phyloP scores from a whole-genome alignment of 371 early-diverging fungal species.

The Mortierella sp. region DNA sequence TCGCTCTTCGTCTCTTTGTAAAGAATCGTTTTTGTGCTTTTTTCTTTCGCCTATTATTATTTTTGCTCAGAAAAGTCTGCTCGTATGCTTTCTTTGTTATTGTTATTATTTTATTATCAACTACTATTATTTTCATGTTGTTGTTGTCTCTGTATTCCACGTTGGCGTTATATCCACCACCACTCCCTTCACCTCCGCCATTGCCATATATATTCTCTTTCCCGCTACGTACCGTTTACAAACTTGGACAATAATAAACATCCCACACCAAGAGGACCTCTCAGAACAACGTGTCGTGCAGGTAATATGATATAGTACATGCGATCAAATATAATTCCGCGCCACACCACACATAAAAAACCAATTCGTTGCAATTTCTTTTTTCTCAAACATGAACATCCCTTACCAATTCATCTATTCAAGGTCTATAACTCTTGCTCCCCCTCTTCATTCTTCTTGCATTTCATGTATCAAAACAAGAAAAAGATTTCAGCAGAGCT shows the following conservation, averaged over 20 bases:
- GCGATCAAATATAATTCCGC: not conserved
- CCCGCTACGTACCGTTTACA: not conserved
- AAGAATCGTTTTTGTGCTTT: constrained; percentile 2
- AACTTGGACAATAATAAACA: constrained; percentile 1
- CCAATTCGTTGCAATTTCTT: not conserved
- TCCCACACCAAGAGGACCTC: not conserved
- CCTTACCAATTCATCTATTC: not conserved
- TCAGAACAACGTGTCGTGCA: not conserved
- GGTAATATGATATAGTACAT: not conserved
- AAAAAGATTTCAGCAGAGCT: not conserved
- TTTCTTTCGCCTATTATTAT: not conserved
- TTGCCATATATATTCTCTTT: not conserved
- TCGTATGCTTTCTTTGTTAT: constrained; percentile 1
- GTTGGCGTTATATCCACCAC: constrained; percentile 2
- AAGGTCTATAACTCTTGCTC: not conserved
- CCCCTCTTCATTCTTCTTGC: not conserved
- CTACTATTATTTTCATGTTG: not conserved
- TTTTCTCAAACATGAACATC: not conserved
- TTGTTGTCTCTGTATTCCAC: not conserved
- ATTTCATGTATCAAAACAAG: not conserved
- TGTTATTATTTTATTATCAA: not conserved
- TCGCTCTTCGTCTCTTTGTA: not conserved
- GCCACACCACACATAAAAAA: not conserved
- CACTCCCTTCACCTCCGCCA: not conserved
- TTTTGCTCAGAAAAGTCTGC: not conserved